A percentile compares a stretch with the other conserved stretches of the same genome.
Conservation (phyloP, 331 rosid genomes). For the Spiraea crenata region DNA sequence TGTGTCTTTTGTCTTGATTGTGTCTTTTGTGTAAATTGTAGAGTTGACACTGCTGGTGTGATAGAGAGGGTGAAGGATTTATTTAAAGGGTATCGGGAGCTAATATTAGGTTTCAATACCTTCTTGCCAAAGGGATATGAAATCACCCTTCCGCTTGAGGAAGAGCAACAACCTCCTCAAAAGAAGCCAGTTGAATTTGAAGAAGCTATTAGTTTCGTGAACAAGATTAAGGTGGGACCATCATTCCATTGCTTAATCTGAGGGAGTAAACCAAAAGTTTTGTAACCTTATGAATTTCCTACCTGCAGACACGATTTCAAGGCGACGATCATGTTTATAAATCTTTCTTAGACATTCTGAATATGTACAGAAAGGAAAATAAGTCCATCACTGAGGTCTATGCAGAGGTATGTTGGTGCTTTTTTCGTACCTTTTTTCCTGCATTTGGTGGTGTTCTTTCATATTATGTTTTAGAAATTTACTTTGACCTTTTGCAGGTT, state of each 20-base stretch:
- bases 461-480: constrained; percentile 19
- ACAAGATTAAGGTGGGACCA: constrained; percentile 78
- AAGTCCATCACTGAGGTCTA: constrained; percentile 76
- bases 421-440: not conserved
- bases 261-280: constrained; percentile 15
- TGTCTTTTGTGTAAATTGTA: constrained; percentile 43
- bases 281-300: constrained; percentile 29
- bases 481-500: constrained; percentile 55
- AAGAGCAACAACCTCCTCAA: constrained; percentile 63
- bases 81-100: constrained; percentile 84
- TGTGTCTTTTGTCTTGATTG: constrained; percentile 28
- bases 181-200: constrained; percentile 96
- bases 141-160: constrained; percentile 88
- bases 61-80: constrained; percentile 92
- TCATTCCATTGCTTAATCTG: constrained; percentile 22
- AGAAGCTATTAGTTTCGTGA: constrained; percentile 94
- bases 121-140: constrained; percentile 98
- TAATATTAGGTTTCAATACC: constrained; percentile 92
- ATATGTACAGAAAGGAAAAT: constrained; percentile 93
- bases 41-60: constrained; percentile 93
- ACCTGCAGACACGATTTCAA: constrained; percentile 82
- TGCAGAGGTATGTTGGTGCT: constrained; percentile 75
- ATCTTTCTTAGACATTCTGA: constrained; percentile 89
- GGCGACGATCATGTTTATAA: constrained; percentile 90
- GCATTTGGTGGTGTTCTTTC: constrained; percentile 9